A percentile compares a stretch with the other conserved stretches of the same genome.
Evolutionary conservation across 371 early-diverging fungal genomes (phyloP).

Genomic region (Blakeslea trispora): DNA sequence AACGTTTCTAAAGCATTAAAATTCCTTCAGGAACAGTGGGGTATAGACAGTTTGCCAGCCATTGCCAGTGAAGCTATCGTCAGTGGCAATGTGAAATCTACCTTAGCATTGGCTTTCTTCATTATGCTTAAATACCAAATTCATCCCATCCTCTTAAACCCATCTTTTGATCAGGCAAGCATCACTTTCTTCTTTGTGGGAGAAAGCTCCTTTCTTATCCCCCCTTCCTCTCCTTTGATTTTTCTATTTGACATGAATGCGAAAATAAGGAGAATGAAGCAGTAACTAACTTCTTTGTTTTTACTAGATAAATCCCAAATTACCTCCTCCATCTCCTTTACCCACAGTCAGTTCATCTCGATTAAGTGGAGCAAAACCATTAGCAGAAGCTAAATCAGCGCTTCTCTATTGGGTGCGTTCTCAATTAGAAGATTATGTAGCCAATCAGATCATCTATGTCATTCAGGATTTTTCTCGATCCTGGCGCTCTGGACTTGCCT

Average conservation of each 20-base stretch:
- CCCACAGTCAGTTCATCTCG: slow-evolving; percentile 23
- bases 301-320: slow-evolving; percentile 5
- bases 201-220: too few relatives aligned
- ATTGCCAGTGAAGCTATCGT: slow-evolving; percentile 83
- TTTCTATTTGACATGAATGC: too few relatives aligned
- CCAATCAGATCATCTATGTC: slow-evolving; percentile 50
- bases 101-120: slow-evolving; percentile 77
- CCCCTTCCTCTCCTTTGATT: too few relatives aligned
- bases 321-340: slow-evolving; percentile 23
- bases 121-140: slow-evolving; percentile 75
- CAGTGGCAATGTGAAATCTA: slow-evolving; percentile 82
- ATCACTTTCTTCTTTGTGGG: too few relatives aligned
- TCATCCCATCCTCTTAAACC: slow-evolving; percentile 39
- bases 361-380: slow-evolving; percentile 12
- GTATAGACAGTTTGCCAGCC: slow-evolving; percentile 64
- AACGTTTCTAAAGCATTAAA: slow-evolving; percentile 76
- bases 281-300: too few relatives aligned
- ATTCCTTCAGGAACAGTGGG: slow-evolving; percentile 63
- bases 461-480: slow-evolving; percentile 67
- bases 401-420: slow-evolving; percentile 70
- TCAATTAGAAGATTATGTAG: slow-evolving; percentile 59
- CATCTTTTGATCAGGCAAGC: background rate
- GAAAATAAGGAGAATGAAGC: too few relatives aligned
- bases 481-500: slow-evolving; percentile 75
- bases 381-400: slow-evolving; percentile 53